These are phyloP conservation scores for Rhizopogon roseolus DNA, from an alignment of 768 basidiomycete species.

Conservation along the genomic window DNA sequence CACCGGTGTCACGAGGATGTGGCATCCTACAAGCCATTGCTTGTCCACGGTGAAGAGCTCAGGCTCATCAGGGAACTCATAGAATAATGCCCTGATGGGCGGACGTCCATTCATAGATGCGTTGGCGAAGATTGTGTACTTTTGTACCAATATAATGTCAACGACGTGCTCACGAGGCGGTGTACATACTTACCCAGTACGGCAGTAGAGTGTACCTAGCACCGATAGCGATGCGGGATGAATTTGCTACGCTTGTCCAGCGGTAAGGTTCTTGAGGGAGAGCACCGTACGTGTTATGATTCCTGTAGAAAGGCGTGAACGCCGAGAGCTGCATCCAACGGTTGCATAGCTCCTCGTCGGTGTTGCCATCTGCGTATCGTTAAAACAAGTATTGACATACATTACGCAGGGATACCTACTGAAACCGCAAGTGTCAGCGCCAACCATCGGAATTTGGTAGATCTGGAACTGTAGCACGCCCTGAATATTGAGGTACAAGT, in stretches of 20 bases:
- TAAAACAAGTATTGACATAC: neutral
- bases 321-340: slow-evolving; percentile 84
- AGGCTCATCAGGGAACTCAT: slow-evolving; percentile 69
- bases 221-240: slow-evolving; percentile 66
- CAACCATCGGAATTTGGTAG: slow-evolving; percentile 81
- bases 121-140: slow-evolving; percentile 74
- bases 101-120: slow-evolving; percentile 62
- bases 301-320: slow-evolving; percentile 78
- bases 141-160: slow-evolving; percentile 2
- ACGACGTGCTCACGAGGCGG: no score
- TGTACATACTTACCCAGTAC: slow-evolving; percentile 58
- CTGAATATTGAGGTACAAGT: slow-evolving; percentile 66
- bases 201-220: slow-evolving; percentile 68
- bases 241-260: slow-evolving; percentile 77
- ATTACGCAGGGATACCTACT: slow-evolving; percentile 9
- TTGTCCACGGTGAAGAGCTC: slow-evolving; percentile 56
- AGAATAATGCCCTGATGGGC: slow-evolving; percentile 72
- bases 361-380: slow-evolving; percentile 39
- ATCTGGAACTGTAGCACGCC: slow-evolving; percentile 87
- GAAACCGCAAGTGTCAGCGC: slow-evolving; percentile 56
- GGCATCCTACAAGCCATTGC: slow-evolving; percentile 72
- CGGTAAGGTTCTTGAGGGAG: slow-evolving; percentile 73
- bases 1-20: slow-evolving; percentile 75
- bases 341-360: slow-evolving; percentile 76
- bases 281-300: slow-evolving; percentile 65